Base-by-base conservation (phyloP, 257 asterid genomes). In the Jasminum sambac region DNA sequence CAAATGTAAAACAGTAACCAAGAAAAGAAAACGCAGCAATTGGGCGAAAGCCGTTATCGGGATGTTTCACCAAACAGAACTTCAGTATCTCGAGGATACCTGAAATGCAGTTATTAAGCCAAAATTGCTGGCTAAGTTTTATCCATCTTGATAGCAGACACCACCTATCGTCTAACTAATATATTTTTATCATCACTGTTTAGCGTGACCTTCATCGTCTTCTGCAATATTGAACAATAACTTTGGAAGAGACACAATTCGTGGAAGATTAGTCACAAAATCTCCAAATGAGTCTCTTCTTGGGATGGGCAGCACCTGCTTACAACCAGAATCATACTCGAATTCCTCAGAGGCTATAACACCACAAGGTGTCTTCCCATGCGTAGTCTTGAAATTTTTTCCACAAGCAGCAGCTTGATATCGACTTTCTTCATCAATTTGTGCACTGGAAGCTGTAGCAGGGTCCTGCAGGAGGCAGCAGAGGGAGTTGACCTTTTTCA, bases 401-500 rank as follows among this genome's bases (percentile, higher is more conserved):
- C 77, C 88, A 59, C 40, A 37, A 55, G 55, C 72, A 37, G 77
- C 69, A 34, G 61, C 81, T 74, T 75, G 83, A 50, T 36, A 37
- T 63, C 4, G 64, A 74, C 70, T 76, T 37, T 77, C 88, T 70
- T 70, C 82, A 16, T 78, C 77, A 64, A 48, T 70, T 71, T 74
- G 83, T 42, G 82, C 58, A 50, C 67, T 57, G 64, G 89, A 69
- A 67, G 82, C 48, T 34, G 40, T 39, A 19, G 61, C 67, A 50
- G 96, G 85, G 43, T 87, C 95, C 78, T 86, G 94, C 69, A 93
- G 77, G 66, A 93, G 83, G 78, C 84, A 80, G 79, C 84, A 85
- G 44, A 93, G 95, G 38, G 98, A 93, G 58, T 90, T 80, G 59
- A 93, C 98, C 81, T 79, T 86, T 75, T 85, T 93, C 98, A 93